Base-by-base conservation (phyloP, 495 filamentous ascomycete genomes). In the Bacidia gigantensis region DNA sequence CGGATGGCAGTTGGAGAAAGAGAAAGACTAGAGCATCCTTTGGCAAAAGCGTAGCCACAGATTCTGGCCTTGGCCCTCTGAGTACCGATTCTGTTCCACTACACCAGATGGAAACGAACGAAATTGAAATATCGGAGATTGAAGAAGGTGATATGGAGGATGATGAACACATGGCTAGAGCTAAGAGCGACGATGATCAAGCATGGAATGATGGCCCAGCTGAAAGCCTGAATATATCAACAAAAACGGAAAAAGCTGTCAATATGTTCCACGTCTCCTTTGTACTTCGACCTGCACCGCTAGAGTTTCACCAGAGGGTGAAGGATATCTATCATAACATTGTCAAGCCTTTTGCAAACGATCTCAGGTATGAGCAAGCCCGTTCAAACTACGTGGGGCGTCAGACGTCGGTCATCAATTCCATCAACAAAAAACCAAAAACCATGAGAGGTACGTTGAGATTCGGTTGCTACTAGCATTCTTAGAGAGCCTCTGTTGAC, bases 241-340 rank as follows among this genome's bases (percentile, higher is more conserved):
- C 29, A 35, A 35, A 35, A 14, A 14, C 14, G 5, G 29, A 35
- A 14, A 35, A 35, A 14, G 67, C 72, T 41, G 89, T 98, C 85
- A 88, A 80, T 21, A 95, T 96, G 89, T 98, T 98, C 64, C 89
- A 97, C 67, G 78, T 96, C 29, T 87, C 95, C 12, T 97, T 96
- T 67, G 84, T 95, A 29, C 67, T 95, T 46, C 82, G 86, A 60
- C 83, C 86, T 2, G 84, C 85, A 35, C 74, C 82, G 46, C 67
- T 86, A 40, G 86, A 93, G 64, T 82, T 82, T 58, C 82, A 83
- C 44, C 69, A 81, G 46, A 72, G 87, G 20, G 74, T 88, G 44
- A 75, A 80, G 50, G 81, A 90, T 47, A 82, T 96, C 62, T 94
- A 89, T 61, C 75, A 87, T 49, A 81, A 95, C 62, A 81, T 95